phyloP scores from a whole-genome alignment of 768 basidiomycete genomes.

The Guyanaporus albipodus region DNA sequence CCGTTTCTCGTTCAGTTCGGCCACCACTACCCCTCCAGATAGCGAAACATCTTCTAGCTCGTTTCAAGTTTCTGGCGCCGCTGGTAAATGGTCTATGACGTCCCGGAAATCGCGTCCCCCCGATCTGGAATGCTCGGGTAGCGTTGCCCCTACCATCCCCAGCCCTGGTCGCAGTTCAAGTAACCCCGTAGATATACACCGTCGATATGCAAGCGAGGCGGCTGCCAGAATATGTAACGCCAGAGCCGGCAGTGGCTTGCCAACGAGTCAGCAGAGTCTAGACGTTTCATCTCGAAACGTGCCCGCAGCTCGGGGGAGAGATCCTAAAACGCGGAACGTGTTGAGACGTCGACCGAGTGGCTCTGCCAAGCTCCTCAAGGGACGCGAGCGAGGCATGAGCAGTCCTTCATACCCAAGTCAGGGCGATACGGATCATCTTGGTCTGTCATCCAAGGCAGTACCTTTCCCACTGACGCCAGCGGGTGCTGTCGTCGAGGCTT shows the following conservation, averaged over 20 bases:
- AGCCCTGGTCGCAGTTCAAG: not conserved
- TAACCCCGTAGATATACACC: conserved; percentile 12
- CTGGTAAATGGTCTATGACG: conserved; percentile 15
- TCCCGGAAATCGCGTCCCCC: conserved; percentile 22
- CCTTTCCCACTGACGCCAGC: conserved; percentile 40
- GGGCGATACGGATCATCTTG: not conserved
- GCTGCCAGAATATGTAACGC: conserved; percentile 3
- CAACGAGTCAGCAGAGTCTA: conserved; percentile 13
- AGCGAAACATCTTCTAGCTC: conserved; percentile 8
- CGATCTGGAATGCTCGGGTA: conserved; percentile 21
- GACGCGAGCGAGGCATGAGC: conserved; percentile 12
- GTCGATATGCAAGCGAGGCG: conserved; percentile 19
- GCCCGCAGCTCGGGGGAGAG: conserved; percentile 3
- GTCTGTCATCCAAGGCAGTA: not conserved
- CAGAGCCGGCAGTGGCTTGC: not conserved
- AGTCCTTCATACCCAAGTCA: conserved; percentile 1
- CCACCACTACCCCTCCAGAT: conserved; percentile 5
- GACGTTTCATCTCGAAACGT: conserved; percentile 6
- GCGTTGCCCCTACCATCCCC: not conserved
- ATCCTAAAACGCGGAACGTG: conserved; percentile 28
- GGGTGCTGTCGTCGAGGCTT: conserved; percentile 43
- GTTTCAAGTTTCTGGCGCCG: conserved; percentile 3
- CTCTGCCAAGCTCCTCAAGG: conserved; percentile 19
- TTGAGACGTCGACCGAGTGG: conserved; percentile 31
- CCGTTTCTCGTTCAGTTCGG: conserved; percentile 20